A percentile compares a stretch with the other conserved stretches of the same genome.
These are phyloP conservation scores for Fraxinus baroniana DNA, from an alignment of 305 asterid genomes.

Conservation along the genomic window DNA sequence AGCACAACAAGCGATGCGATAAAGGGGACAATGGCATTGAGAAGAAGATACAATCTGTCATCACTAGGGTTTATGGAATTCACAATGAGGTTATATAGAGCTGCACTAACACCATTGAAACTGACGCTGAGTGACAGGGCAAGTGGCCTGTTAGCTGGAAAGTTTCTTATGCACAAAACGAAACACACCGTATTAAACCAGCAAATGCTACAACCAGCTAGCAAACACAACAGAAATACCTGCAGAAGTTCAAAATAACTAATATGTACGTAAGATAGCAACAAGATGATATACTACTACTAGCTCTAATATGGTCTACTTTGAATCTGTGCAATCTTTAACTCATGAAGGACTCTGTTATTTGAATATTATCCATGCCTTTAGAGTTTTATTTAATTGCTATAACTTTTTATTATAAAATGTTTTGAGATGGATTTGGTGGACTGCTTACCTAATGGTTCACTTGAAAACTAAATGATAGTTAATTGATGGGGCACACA, in stretches of 20 bases:
- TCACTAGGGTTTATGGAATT: conserved; percentile 43
- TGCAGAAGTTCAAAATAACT: conserved; percentile 21
- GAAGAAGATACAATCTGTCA: conserved; percentile 46
- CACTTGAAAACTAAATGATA: not conserved
- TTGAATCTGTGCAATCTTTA: not conserved
- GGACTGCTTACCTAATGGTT: conserved; percentile 8
- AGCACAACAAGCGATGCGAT: conserved; percentile 36
- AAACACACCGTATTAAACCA: conserved; percentile 75
- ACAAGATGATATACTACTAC: not conserved
- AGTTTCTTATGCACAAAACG: conserved; percentile 57
- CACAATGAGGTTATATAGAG: conserved; percentile 56
- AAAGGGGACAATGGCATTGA: conserved; percentile 54
- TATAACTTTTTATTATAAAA: not conserved
- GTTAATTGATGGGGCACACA: conserved; percentile 18
- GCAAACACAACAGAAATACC: conserved; percentile 51
- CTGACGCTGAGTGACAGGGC: conserved; percentile 62
- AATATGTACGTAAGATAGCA: not conserved
- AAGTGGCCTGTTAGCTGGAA: conserved; percentile 44
- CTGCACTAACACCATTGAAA: conserved; percentile 64
- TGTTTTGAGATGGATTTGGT: not conserved
- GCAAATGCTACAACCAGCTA: conserved; percentile 65
- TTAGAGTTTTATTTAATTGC: not conserved
- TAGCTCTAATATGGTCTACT: not conserved
- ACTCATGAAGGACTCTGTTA: not conserved
- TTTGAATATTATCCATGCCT: not conserved